Evolutionary conservation across 495 filamentous ascomycete species (phyloP), one percentile per base, ranked within the genome.

Genomic region (Penicillium roqueforti): DNA sequence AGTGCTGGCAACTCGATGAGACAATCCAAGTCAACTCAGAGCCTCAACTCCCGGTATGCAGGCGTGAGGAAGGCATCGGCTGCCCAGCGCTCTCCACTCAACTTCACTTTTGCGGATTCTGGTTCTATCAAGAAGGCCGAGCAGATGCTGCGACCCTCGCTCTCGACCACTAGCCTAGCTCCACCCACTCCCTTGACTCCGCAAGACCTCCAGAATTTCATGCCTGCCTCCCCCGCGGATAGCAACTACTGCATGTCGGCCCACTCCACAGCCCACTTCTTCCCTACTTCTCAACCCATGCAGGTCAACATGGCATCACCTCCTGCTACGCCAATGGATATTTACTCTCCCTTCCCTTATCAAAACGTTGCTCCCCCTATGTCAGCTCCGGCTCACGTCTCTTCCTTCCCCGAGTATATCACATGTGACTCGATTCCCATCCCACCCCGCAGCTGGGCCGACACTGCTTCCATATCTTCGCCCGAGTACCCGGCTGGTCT

Each of bases 21-120:
- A 47, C 79, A 80, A n/a, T 76, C 79, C 32, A 80, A 80, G 58
- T 82, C 80, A 14, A 71, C 77, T 3, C 75, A 80, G 45, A 71
- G 64, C 42, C 67, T 80, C 20, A 76, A 76, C 59, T 67, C 76
- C 28, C 67, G 74, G 19, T 79, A 76, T 50, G 79, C 79, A 0
- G 78, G 78, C 53, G 74, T 82, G 23, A 58, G 77, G 28, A 83
- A 83, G 65, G 66, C 70, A 1, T 75, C 73, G 26, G 67, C 70
- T 23, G 67, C 72, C 31, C 80, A 80, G 53, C 71, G 77, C 20
- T 83, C 80, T 19, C 80, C 80, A 22, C 65, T 81, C n/a, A 77
- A 76, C 47, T 71, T 76, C 47, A 76, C 72, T 1, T 76, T 80
- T 56, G 65, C 75, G 20, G 76, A 78, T 39, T 70, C 76, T 6